Conservation (phyloP, 139 green algal species). For the Chlamydomonas incerta region DNA sequence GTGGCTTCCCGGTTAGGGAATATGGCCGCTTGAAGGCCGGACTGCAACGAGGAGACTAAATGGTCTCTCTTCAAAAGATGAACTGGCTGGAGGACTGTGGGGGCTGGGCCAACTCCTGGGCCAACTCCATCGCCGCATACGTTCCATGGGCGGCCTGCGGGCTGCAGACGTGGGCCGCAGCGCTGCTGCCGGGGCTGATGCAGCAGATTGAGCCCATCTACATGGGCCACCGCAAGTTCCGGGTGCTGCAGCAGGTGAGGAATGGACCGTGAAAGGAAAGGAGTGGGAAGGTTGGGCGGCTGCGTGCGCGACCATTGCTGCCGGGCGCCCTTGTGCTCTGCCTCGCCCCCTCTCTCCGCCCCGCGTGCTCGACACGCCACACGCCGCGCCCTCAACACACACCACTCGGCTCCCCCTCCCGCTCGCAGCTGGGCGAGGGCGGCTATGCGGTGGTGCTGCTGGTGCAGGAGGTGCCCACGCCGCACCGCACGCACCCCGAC, state of each 20-base stretch:
- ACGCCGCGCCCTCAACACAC: not conserved
- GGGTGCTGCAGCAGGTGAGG: constrained; percentile 21
- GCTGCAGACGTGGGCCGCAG: not conserved
- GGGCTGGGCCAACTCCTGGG: no score
- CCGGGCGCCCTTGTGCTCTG: no score
- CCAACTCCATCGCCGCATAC: not conserved
- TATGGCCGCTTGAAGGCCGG: no score
- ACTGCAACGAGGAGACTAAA: no score
- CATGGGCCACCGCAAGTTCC: not conserved
- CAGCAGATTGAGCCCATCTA: not conserved
- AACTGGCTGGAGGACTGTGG: no score
- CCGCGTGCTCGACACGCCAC: not conserved
- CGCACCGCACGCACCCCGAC: constrained; percentile 9
- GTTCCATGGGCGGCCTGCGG: not conserved
- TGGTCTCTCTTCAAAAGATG: no score
- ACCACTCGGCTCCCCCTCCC: not conserved
- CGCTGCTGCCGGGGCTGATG: constrained; percentile 4
- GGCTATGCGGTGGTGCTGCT: constrained; percentile 88
- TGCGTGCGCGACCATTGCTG: no score
- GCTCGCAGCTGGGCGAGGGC: constrained; percentile 77
- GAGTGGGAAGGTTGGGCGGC: no score
- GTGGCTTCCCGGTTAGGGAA: no score
- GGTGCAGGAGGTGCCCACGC: constrained; percentile 59
- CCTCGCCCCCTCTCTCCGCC: not conserved
- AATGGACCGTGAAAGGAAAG: no score